phyloP scores from a whole-genome alignment of 768 basidiomycete species.

The Lentinula edodes region DNA sequence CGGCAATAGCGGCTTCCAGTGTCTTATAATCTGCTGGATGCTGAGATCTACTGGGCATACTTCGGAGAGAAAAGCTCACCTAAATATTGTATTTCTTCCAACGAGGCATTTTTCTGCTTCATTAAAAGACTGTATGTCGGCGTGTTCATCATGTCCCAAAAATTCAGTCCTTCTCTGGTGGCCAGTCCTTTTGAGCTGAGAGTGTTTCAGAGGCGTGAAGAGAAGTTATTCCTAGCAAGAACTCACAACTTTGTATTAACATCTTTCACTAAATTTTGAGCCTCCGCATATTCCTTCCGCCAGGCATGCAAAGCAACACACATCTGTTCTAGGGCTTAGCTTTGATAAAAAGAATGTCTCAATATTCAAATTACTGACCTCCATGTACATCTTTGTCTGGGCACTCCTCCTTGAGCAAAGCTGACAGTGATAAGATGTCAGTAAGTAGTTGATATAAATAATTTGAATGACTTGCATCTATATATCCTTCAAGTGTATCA shows the following conservation, averaged over 20 bases:
- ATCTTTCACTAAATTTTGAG: conserved; percentile 1
- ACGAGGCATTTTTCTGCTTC: conserved; percentile 26
- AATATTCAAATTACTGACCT: neutral
- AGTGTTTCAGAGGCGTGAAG: conserved; percentile 2
- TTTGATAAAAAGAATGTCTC: neutral
- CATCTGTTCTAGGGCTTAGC: conserved; percentile 8
- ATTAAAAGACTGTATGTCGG: conserved; percentile 34
- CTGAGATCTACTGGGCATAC: neutral
- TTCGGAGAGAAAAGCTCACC: conserved; percentile 25
- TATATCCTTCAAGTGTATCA: conserved; percentile 5
- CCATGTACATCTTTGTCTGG: conserved; percentile 2
- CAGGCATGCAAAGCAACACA: conserved; percentile 19
- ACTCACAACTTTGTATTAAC: conserved; percentile 14
- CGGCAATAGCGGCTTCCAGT: conserved; percentile 12
- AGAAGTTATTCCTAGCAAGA: neutral
- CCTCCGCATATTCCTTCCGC: conserved; percentile 17
- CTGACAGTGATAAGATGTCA: neutral
- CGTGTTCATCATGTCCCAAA: conserved; percentile 33
- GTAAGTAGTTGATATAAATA: neutral
- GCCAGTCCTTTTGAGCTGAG: conserved; percentile 13
- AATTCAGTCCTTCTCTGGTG: conserved; percentile 34
- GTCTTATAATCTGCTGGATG: conserved; percentile 24
- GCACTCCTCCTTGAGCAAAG: neutral
- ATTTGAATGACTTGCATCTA: neutral
- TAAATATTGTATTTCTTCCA: conserved; percentile 29